Conservation (phyloP, 768 basidiomycete genomes). For the Serendipita indica region DNA sequence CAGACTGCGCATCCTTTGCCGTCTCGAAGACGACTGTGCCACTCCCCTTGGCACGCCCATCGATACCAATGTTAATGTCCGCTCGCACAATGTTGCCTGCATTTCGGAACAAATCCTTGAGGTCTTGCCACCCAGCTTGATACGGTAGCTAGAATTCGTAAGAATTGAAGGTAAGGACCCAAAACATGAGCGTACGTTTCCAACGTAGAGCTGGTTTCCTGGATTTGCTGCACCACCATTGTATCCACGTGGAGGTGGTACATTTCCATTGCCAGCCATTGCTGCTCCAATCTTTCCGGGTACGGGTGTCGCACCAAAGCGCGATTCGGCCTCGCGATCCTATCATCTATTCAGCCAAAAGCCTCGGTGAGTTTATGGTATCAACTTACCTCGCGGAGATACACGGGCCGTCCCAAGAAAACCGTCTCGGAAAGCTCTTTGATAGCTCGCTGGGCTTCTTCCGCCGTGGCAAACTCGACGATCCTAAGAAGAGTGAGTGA, state of each 20-base stretch:
- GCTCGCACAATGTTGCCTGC: conserved; percentile 92
- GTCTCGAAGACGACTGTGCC: conserved; percentile 96
- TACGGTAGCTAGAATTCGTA: conserved; percentile 54
- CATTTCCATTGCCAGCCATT: conserved; percentile 79
- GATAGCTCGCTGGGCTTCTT: conserved; percentile 80
- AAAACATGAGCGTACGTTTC: conserved; percentile 45
- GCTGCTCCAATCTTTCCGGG: conserved; percentile 94
- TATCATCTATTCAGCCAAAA: conserved; percentile 21
- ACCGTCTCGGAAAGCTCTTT: conserved; percentile 79
- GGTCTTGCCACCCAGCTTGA: conserved; percentile 97
- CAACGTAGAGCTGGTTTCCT: conserved; percentile 87
- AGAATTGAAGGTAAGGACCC: not conserved
- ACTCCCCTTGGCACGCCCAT: conserved; percentile 88
- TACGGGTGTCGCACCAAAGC: conserved; percentile 90
- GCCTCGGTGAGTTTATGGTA: not conserved
- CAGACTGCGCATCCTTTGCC: conserved; percentile 76
- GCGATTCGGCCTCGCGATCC: conserved; percentile 94
- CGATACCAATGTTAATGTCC: conserved; percentile 85
- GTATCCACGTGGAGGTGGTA: conserved; percentile 69
- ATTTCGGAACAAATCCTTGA: conserved; percentile 92
- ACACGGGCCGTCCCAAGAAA: conserved; percentile 86
- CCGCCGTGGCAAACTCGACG: conserved; percentile 82
- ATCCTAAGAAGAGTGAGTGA: conserved; percentile 40
- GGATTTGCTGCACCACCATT: conserved; percentile 31
- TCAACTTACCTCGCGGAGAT: conserved; percentile 76